Evolutionary conservation across 192 early-diverging fungal species (phyloP).

Genomic region (Umbelopsis ramanniana): DNA sequence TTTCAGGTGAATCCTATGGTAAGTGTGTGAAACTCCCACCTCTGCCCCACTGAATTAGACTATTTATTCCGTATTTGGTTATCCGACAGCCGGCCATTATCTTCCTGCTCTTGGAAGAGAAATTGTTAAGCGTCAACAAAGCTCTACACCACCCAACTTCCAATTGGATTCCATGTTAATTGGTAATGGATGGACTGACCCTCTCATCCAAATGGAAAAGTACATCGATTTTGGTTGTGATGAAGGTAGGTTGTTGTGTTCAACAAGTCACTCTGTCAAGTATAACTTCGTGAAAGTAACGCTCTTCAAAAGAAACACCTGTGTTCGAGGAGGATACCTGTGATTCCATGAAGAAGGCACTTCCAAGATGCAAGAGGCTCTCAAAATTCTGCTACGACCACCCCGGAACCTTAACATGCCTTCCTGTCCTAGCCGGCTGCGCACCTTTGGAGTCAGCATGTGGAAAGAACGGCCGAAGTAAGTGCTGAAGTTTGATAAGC

Average conservation of each 20-base stretch:
- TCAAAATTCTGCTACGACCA: conserved; percentile 87
- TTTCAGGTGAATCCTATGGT: conserved; percentile 80
- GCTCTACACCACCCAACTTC: conserved; percentile 50
- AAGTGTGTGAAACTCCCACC: conserved; percentile 6
- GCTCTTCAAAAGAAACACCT: conserved; percentile 63
- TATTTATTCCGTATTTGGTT: neutral
- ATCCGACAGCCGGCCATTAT: conserved; percentile 81
- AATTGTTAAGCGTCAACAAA: conserved; percentile 79
- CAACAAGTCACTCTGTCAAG: neutral
- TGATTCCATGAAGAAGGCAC: conserved; percentile 71
- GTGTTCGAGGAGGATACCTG: conserved; percentile 76
- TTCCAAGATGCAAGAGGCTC: conserved; percentile 74
- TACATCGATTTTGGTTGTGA: conserved; percentile 82
- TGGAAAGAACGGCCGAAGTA: conserved; percentile 3
- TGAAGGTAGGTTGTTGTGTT: conserved; percentile 12
- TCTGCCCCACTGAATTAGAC: conserved; percentile 30
- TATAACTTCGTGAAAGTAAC: neutral
- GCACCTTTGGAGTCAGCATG: conserved; percentile 39
- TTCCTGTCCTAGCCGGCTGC: conserved; percentile 86
- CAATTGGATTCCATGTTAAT: conserved; percentile 80
- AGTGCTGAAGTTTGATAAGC: neutral
- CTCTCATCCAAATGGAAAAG: conserved; percentile 85
- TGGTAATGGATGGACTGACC: conserved; percentile 93
- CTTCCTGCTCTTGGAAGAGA: conserved; percentile 87
- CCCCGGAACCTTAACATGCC: conserved; percentile 76